phyloP scores from a whole-genome alignment of 2,329 filamentous ascomycete genomes.

The Colletotrichum sublineola region DNA sequence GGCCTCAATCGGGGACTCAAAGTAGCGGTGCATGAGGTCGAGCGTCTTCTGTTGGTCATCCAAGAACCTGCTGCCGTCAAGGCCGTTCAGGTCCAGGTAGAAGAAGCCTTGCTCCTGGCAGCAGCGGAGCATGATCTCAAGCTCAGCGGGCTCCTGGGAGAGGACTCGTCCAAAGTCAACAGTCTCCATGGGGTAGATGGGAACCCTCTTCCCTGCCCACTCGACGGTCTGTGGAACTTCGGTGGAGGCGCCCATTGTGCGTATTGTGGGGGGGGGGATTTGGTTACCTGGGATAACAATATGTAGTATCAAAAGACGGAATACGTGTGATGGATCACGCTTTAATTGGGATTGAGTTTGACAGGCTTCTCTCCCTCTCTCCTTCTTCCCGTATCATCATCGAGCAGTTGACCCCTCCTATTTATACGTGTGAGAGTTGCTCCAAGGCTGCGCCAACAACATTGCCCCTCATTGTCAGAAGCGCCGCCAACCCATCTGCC shows the following conservation, averaged over 20 bases:
- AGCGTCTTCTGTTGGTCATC: conserved; percentile 66
- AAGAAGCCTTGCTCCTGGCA: conserved; percentile 68
- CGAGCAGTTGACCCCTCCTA: conserved; percentile 4
- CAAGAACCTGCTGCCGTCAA: conserved; percentile 66
- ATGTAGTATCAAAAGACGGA: not conserved
- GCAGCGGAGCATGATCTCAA: conserved; percentile 63
- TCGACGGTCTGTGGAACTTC: conserved; percentile 57
- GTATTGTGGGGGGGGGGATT: not conserved
- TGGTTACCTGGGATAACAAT: not conserved
- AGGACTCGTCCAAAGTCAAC: conserved; percentile 65
- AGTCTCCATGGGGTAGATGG: conserved; percentile 65
- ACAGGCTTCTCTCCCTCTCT: no score
- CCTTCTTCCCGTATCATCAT: no score
- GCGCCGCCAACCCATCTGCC: conserved; percentile 18
- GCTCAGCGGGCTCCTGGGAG: conserved; percentile 66
- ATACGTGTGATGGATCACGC: no score
- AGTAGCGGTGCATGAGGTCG: conserved; percentile 69
- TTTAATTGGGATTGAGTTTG: not conserved
- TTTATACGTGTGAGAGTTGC: conserved; percentile 25
- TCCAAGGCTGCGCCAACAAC: not conserved
- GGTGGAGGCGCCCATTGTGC: conserved; percentile 39
- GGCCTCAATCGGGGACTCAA: conserved; percentile 63
- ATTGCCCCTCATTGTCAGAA: conserved; percentile 30
- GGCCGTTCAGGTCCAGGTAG: conserved; percentile 66
- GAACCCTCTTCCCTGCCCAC: conserved; percentile 63